Evolutionary conservation across 2,329 filamentous ascomycete species (phyloP), one percentile per base, ranked within the genome.

Genomic region (Colletotrichum tabaci): DNA sequence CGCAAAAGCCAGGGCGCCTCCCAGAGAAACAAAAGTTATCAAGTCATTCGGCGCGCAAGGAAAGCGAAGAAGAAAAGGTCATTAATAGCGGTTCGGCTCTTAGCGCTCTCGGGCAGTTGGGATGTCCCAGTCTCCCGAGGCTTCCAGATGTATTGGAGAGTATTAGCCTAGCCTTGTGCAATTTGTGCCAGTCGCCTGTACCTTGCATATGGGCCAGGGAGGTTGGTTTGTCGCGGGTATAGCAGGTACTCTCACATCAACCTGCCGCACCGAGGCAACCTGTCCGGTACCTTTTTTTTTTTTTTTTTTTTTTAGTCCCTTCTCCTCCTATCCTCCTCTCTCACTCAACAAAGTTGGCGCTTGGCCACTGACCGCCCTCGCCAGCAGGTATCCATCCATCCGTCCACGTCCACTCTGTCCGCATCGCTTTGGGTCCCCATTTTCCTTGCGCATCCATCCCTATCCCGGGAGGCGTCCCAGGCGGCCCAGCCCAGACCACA

Each of bases 151-250:
- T 72, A 66, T 40, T 49, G 15, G 47, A 44, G 55, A 56, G 61
- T 57, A 72, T 42, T 66, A 21, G 66, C 42, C 66, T 70, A 61
- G 66, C 70, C 70, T 71, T 69, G 66, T 71, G 61, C 66, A 70
- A 71, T 72, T 72, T 70, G 46, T 69, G 66, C 35, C 70, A 47
- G 49, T 56, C 35, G 66, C 66, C 66, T 70, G 70, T 71, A 71
- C 70, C 70, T 71, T 71, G 70, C 66, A 72, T 72, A 61, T 21
- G 30, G 58, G 18, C 40, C 55, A 71, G 21, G 66, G 66, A 71
- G 52, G 68, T 46, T 63, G 68, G 68, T 66, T 35, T 68, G 58
- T 71, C 68, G 53, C 65, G 68, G 52, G 26, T 67, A 71, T 38
- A 64, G 46, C 57, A 62, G 57, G 65, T 68, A 71, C 16, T 71